Percentiles rank a stretch among this genome's conserved stretches.
phyloP scores from a whole-genome alignment of 331 rosid genomes.

The Malus hybrid region DNA sequence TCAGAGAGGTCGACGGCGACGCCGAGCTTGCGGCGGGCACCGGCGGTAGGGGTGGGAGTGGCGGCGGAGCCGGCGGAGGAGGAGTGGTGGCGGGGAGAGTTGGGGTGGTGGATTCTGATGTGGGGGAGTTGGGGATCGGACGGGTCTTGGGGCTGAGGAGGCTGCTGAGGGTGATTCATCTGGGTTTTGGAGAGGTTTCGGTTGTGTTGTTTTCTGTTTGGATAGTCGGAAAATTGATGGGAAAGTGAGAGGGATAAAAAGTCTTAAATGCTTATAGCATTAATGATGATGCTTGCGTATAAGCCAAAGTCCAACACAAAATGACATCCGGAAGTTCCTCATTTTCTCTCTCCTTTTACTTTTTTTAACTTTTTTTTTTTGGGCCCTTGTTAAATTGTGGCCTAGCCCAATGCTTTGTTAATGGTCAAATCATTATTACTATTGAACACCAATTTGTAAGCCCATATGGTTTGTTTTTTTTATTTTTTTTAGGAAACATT shows the following conservation, averaged over 20 bases:
- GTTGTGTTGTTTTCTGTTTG: not conserved
- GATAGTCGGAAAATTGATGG: not conserved
- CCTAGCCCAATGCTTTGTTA: no score
- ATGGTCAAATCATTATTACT: no score
- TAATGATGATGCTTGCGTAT: no score
- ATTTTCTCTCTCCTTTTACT: no score
- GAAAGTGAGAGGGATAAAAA: not conserved
- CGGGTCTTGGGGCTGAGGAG: slow-evolving; percentile 30
- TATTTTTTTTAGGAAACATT: no score
- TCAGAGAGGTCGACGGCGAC: slow-evolving; percentile 96
- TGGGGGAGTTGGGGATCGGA: slow-evolving; percentile 74
- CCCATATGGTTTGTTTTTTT: no score
- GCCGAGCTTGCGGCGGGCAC: slow-evolving; percentile 93
- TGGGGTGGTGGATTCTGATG: slow-evolving; percentile 87
- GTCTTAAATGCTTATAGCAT: not conserved
- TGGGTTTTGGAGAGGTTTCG: slow-evolving; percentile 1
- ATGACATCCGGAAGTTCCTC: no score
- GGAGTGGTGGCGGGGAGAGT: slow-evolving; percentile 41
- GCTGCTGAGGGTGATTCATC: slow-evolving; percentile 48
- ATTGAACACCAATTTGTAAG: no score
- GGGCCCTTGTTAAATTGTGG: no score
- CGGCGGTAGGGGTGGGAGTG: slow-evolving; percentile 88
- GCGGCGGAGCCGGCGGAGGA: slow-evolving; percentile 21
- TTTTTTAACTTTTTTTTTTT: no score
- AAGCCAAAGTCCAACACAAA: no score